Base-by-base conservation (phyloP, 2,329 filamentous ascomycete genomes). In the Trichoderma koningiopsis region DNA sequence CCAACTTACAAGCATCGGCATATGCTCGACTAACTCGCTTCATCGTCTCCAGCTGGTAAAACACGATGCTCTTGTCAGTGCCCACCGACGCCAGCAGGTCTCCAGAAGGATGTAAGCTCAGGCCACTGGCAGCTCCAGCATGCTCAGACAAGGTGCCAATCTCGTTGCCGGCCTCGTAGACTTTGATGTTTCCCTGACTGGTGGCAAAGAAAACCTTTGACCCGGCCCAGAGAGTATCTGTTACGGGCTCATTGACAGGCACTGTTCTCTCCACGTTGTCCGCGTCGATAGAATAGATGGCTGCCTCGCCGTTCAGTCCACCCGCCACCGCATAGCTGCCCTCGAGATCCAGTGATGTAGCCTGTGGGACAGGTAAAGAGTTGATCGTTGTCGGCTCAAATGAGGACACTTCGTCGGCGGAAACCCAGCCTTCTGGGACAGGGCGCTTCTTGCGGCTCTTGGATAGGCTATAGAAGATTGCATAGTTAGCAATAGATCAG, bases 381-480 rank as follows among this genome's bases (percentile, higher is more conserved):
- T 82, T 84, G 22, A 85, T 83, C 4, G 81, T 76, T 14, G 78
- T 75, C 69, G 82, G 79, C 55, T 81, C 77, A 70, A 88, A 85
- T 0, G 82, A 76, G 4, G 84, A 79, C 11, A 99, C 85, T 6
- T 88, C 86, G 64, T 97, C 92, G 56, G 87, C 80, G 6, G 91
- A 93, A 4, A 90, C 92, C 95, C 96, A 98, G 68, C 88, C 92
- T 71, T 92, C 88, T 35, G 96, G 95, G 43, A 96, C 84, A 8
- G 93, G 88, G 71, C 96, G 91, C 86, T 96, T 97, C 82, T 95
- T 92, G 76, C 96, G 92, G 59, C 91, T 91, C 78, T 93, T 93
- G 70, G 92, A 96, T 70, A 98, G 86, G 75, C 93, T 97, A 24
- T 49, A 55, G 70, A n/a, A 35, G 49, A 63, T 19, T 8, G 40